These are phyloP conservation scores for Solanum peruvianum DNA, from an alignment of 257 asterid genomes.

Conservation along the genomic window DNA sequence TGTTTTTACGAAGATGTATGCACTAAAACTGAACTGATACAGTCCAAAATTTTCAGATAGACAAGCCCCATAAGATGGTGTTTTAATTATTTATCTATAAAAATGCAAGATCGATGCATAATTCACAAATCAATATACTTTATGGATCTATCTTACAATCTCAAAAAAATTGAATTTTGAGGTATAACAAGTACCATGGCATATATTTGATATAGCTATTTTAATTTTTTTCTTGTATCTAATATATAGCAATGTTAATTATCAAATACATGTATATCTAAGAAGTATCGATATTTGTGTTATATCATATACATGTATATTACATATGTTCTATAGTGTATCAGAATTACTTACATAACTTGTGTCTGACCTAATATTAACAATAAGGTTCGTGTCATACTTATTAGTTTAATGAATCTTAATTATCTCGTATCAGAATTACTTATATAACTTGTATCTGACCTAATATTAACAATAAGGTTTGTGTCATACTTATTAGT, in stretches of 20 bases:
- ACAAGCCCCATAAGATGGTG: neutral
- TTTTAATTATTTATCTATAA: too few relatives aligned
- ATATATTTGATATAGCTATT: neutral
- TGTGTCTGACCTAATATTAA: too few relatives aligned
- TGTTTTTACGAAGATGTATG: neutral
- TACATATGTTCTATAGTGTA: too few relatives aligned
- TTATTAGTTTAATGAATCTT: too few relatives aligned
- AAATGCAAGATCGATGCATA: neutral
- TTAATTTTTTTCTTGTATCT: neutral
- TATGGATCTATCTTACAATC: too few relatives aligned
- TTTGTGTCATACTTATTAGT: too few relatives aligned
- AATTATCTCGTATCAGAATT: neutral
- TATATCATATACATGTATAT: neutral
- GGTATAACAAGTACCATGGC: neutral
- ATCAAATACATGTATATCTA: neutral
- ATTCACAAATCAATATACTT: neutral
- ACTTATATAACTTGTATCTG: too few relatives aligned
- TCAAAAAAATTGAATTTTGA: neutral
- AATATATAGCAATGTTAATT: neutral
- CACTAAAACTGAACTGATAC: neutral
- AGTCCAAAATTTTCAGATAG: neutral
- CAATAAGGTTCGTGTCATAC: neutral
- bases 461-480: too few relatives aligned
- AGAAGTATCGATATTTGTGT: neutral
- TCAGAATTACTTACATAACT: neutral